Percentiles rank a stretch among this genome's conserved stretches.
These are phyloP conservation scores for Epipyxis sp. DNA, from an alignment of 108 stramenopile genomes.

Conservation along the genomic window DNA sequence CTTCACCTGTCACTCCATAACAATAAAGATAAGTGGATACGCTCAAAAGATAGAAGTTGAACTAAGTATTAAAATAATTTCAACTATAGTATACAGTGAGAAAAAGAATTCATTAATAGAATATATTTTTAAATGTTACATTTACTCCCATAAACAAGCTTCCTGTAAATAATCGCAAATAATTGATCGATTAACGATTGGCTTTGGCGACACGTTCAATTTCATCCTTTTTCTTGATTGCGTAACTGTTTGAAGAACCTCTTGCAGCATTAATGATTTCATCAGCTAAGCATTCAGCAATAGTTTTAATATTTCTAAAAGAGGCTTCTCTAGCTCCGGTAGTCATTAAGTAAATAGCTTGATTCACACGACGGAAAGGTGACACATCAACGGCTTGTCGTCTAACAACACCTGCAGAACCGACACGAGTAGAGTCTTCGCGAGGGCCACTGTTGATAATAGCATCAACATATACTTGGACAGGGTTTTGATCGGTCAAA, in stretches of 20 bases:
- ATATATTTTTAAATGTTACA: no score
- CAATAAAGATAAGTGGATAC: no score
- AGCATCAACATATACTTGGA: conserved; percentile 98
- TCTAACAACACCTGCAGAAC: conserved; percentile 98
- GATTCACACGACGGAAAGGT: conserved; percentile 99
- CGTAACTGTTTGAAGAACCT: conserved; percentile 98
- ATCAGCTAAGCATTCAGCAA: conserved; percentile 98
- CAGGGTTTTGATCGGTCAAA: conserved; percentile 98
- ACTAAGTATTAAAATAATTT: no score
- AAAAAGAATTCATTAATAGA: no score
- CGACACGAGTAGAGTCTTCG: conserved; percentile 99
- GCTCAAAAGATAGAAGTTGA: no score
- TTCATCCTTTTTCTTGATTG: conserved; percentile 99
- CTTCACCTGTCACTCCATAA: no score
- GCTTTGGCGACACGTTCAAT: conserved; percentile 99
- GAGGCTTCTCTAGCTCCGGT: conserved; percentile 96
- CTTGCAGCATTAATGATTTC: conserved; percentile 99
- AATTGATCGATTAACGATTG: conserved; percentile 82
- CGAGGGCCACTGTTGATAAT: conserved; percentile 99
- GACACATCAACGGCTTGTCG: conserved; percentile 99
- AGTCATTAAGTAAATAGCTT: conserved; percentile 94
- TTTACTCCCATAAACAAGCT: no score
- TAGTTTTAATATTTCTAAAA: conserved; percentile 99
- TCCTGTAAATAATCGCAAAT: no score
- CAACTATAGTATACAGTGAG: no score